Percentiles rank a stretch among this genome's conserved stretches.
Evolutionary conservation across 306 rosid species (phyloP).

Genomic region (Acmispon strigosus): DNA sequence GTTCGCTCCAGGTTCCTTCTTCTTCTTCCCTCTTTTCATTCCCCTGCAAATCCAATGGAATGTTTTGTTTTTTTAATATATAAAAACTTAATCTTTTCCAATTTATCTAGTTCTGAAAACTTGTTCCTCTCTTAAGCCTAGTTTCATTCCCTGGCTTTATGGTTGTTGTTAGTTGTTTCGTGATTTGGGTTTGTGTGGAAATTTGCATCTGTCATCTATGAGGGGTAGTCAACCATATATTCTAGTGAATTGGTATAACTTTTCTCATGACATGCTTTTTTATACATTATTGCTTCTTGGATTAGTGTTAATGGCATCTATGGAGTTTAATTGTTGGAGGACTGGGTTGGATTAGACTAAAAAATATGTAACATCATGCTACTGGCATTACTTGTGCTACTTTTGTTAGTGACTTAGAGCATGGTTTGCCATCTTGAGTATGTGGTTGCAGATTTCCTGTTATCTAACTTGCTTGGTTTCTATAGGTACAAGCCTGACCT

Average conservation of each 20-base stretch:
- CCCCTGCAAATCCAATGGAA: not conserved
- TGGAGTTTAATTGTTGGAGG: constrained; percentile 12
- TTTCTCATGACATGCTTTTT: constrained; percentile 4
- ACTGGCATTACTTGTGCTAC: not conserved
- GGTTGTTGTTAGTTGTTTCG: not conserved
- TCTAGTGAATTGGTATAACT: not conserved
- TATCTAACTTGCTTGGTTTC: constrained; percentile 16
- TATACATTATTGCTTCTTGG: not conserved
- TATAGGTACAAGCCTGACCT: constrained; percentile 85
- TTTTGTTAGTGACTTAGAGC: not conserved
- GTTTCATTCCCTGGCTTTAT: not conserved
- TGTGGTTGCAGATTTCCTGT: not conserved
- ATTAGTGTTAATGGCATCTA: not conserved
- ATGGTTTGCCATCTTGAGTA: constrained; percentile 5
- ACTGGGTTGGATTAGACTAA: not conserved
- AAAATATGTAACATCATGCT: not conserved
- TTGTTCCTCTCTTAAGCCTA: not conserved
- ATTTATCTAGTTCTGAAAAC: no score
- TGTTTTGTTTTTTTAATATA: not conserved
- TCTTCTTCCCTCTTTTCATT: not conserved
- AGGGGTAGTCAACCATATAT: not conserved
- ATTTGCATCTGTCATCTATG: not conserved
- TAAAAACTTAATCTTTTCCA: no score
- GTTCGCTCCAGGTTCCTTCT: constrained; percentile 57
- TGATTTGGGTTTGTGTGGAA: not conserved